A percentile compares a stretch with the other conserved stretches of the same genome.
phyloP scores from a whole-genome alignment of 169 alveolate genomes.

The Plasmodium billcollinsi region DNA sequence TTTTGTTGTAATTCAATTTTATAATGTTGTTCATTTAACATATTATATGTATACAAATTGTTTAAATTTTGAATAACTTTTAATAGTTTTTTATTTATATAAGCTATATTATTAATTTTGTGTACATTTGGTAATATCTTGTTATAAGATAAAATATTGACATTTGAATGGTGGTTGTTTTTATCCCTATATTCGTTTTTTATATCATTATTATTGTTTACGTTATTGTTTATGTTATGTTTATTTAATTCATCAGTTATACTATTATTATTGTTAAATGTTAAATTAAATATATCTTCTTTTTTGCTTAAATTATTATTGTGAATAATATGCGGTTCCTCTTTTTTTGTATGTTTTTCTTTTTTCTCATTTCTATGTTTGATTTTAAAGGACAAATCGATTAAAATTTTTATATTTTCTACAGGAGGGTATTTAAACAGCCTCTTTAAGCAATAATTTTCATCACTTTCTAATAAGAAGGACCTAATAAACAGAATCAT shows the following conservation, averaged over 20 bases:
- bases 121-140: conserved; percentile 5
- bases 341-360: conserved; percentile 29
- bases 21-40: conserved; percentile 19
- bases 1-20: conserved; percentile 50
- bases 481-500: conserved; percentile 59
- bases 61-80: conserved; percentile 49
- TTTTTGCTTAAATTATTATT: not conserved
- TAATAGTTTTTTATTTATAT: conserved; percentile 38
- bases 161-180: conserved; percentile 23
- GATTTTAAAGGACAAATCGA: conserved; percentile 46
- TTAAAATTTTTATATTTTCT: conserved; percentile 58
- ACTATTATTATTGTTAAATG: not conserved
- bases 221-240: not conserved
- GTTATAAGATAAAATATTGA: conserved; percentile 7
- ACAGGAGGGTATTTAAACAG: conserved; percentile 72
- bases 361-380: conserved; percentile 35
- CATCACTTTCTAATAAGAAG: conserved; percentile 57
- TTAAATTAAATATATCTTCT: not conserved
- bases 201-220: conserved; percentile 6
- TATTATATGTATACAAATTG: conserved; percentile 26
- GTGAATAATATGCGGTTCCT: not conserved
- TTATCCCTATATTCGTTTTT: conserved; percentile 12
- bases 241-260: not conserved
- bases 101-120: conserved; percentile 4
- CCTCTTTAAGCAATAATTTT: conserved; percentile 52